Evolutionary conservation across 352 stramenopile genomes (phyloP), one percentile per base, ranked within the genome.

Genomic region (Phytophthora sp.): DNA sequence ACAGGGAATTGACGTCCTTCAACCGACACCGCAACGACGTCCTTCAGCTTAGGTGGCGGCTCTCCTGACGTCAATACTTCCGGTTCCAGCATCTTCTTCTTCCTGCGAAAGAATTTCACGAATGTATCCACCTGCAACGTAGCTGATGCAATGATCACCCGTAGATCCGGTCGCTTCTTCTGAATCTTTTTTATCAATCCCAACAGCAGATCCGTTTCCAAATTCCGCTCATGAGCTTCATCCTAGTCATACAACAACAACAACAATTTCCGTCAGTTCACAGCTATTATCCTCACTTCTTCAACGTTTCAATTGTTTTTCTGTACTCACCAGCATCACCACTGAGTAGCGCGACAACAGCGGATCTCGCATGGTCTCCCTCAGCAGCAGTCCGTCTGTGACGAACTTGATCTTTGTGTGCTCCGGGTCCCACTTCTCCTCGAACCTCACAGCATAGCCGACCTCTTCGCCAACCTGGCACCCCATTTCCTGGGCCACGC

Each of bases 371-470:
- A 94, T 93, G 5, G 83, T 91, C 73, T 99, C 98, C 41, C 98
- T 84, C 41, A 99, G 76, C 33, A 99, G 79, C 89, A 99, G 98
- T 57, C 98, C 98, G 76, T 99, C 98, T 13, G 98, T 99, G 83
- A 99, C 98, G 82, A 99, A 99, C 76, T 98, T 98, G 63, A 99
- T 93, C 23, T 92, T 77, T n/a, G 98, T 99, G 8, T 41, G 50
- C 21, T 88, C 59, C 1, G 80, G 66, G 27, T 91, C 77, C 79
- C 82, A 93, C 31, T 98, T 90, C 55, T 99, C 98, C 64, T 99
- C 98, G 73, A 99, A 99, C n/a, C 98, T 95, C 51, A 99, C 99
- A 21, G 91, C 96, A 57, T 99, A 99, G 3, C 98, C 98, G 7
- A 94, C 97, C 64, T 99, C 94, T 26, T 93, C 74, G 4, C 97